A percentile compares a stretch with the other conserved stretches of the same genome.
These are phyloP conservation scores for Colletotrichum musae DNA, from an alignment of 2,329 filamentous ascomycete genomes.

Conservation along the genomic window DNA sequence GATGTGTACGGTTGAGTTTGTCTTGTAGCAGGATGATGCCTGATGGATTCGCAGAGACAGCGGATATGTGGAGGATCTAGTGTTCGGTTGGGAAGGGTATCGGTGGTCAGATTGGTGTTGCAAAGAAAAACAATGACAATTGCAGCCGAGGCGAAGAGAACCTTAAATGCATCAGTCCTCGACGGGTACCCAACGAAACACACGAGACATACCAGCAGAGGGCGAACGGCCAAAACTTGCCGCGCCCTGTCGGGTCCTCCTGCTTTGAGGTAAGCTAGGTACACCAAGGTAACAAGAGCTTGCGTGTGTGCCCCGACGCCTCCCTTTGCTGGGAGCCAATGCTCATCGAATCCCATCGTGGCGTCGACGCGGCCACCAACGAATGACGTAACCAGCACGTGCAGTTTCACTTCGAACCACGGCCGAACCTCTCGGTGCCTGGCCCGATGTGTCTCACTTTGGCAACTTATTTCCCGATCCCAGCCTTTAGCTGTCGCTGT, in stretches of 20 bases:
- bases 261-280: constrained; percentile 16
- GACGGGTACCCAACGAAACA: not conserved
- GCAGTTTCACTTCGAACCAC: constrained; percentile 25
- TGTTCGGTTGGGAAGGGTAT: constrained; percentile 22
- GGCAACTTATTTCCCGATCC: not conserved
- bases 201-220: constrained; percentile 5
- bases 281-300: not conserved
- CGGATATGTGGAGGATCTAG: constrained; percentile 1
- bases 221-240: constrained; percentile 31
- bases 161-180: constrained; percentile 29
- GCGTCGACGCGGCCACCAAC: constrained; percentile 9
- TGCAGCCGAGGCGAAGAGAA: constrained; percentile 31
- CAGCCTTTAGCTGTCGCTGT: not conserved
- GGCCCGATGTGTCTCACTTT: constrained; percentile 9
- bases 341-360: constrained; percentile 15
- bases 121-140: not conserved
- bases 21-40: constrained; percentile 30
- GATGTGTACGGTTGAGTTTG: constrained; percentile 14
- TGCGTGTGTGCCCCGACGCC: constrained; percentile 30
- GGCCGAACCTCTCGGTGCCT: constrained; percentile 19
- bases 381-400: constrained; percentile 39
- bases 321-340: constrained; percentile 32
- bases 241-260: constrained; percentile 10
- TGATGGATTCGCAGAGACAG: constrained; percentile 6
- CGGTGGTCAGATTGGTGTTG: constrained; percentile 15